phyloP scores from a whole-genome alignment of 192 early-diverging fungal species.

The Spizellomyces punctatus region DNA sequence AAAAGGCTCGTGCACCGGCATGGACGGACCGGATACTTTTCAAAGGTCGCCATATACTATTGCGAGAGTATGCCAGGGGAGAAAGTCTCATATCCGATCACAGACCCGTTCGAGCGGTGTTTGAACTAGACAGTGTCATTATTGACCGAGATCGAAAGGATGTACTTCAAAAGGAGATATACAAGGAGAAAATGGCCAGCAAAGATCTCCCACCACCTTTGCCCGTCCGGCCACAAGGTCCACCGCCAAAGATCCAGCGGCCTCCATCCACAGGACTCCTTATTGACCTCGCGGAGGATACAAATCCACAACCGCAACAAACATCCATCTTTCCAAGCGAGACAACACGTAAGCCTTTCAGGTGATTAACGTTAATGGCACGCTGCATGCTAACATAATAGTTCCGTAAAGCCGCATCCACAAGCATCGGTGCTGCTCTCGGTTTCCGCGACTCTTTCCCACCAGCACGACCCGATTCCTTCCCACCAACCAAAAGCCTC shows the following conservation, averaged over 20 bases:
- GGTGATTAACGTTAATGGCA: not conserved
- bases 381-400: not conserved
- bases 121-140: slow-evolving; percentile 30
- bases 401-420: not conserved
- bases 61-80: slow-evolving; percentile 47
- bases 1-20: slow-evolving; percentile 63
- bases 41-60: slow-evolving; percentile 51
- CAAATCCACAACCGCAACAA: slow-evolving; percentile 20
- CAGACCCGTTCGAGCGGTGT: slow-evolving; percentile 55
- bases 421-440: not conserved
- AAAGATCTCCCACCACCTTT: slow-evolving; percentile 23
- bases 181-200: slow-evolving; percentile 22
- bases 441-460: slow-evolving; percentile 36
- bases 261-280: slow-evolving; percentile 26
- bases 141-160: slow-evolving; percentile 27
- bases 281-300: slow-evolving; percentile 34
- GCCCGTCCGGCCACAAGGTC: slow-evolving; percentile 25
- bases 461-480: slow-evolving; percentile 27
- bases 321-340: slow-evolving; percentile 1
- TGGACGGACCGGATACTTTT: slow-evolving; percentile 57
- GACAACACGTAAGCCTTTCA: not conserved
- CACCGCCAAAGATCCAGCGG: slow-evolving; percentile 3
- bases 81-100: slow-evolving; percentile 80
- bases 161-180: slow-evolving; percentile 24
- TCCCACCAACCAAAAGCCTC: slow-evolving; percentile 10